These are phyloP conservation scores for Turritis glabra DNA, from an alignment of 345 rosid genomes.

Conservation along the genomic window DNA sequence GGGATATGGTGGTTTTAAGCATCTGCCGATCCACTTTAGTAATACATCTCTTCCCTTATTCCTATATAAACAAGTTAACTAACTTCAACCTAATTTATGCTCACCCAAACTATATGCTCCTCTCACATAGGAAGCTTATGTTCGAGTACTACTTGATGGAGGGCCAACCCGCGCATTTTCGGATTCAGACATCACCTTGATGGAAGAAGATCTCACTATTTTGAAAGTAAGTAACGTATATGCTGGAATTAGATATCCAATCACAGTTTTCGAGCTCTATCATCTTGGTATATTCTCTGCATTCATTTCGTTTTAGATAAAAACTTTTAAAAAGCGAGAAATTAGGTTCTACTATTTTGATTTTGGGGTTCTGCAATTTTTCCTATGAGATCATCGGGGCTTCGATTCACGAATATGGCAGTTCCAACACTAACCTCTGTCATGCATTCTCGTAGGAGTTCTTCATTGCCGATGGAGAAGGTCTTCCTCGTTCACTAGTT, in stretches of 20 bases:
- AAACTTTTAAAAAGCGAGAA: neutral
- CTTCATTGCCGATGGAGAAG: constrained; percentile 92
- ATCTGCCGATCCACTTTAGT: constrained; percentile 77
- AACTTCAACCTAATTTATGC: constrained; percentile 11
- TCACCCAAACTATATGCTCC: constrained; percentile 8
- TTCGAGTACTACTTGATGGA: constrained; percentile 89
- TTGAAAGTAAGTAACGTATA: constrained; percentile 57
- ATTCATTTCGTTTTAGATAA: neutral
- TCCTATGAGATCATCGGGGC: neutral
- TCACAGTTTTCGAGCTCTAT: neutral
- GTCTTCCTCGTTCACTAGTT: constrained; percentile 86
- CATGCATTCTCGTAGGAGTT: constrained; percentile 61
- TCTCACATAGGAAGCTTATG: constrained; percentile 64
- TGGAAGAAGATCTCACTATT: constrained; percentile 78
- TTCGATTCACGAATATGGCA: neutral
- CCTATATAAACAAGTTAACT: neutral
- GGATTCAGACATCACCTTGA: constrained; percentile 65
- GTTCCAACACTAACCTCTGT: constrained; percentile 9
- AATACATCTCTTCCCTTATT: constrained; percentile 16
- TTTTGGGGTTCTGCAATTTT: neutral
- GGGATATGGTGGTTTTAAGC: constrained; percentile 85
- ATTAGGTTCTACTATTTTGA: neutral
- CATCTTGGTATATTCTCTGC: neutral
- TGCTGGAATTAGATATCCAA: constrained; percentile 7
- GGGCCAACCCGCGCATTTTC: constrained; percentile 92